These are phyloP conservation scores for Cladorrhinum sp. DNA, from an alignment of 2,329 filamentous ascomycete species.

Conservation along the genomic window DNA sequence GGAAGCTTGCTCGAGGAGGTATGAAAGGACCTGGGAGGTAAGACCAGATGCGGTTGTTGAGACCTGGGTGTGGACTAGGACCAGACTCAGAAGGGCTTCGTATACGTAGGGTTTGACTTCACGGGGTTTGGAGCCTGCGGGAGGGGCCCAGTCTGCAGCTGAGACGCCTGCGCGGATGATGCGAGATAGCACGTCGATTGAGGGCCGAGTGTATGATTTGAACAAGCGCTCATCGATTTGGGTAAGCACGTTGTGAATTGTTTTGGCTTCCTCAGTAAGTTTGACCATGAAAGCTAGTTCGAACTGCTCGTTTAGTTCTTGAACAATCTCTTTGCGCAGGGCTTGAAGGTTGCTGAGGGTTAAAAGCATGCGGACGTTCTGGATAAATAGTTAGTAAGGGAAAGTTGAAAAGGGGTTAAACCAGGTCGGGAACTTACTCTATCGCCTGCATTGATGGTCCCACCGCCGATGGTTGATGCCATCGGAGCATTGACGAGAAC, in stretches of 20 bases:
- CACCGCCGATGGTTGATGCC: slow-evolving; percentile 39
- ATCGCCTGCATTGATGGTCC: slow-evolving; percentile 53
- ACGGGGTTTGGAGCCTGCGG: slow-evolving; percentile 55
- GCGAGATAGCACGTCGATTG: slow-evolving; percentile 62
- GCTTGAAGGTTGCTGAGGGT: slow-evolving; percentile 89
- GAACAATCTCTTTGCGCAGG: slow-evolving; percentile 77
- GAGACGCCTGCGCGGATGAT: slow-evolving; percentile 72
- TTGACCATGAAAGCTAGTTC: slow-evolving; percentile 93
- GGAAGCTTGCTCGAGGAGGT: slow-evolving; percentile 80
- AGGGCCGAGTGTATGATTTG: slow-evolving; percentile 82
- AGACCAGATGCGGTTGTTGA: slow-evolving; percentile 74
- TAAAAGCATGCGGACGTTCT: slow-evolving; percentile 90
- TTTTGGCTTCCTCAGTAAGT: slow-evolving; percentile 88
- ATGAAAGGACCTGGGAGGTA: slow-evolving; percentile 76
- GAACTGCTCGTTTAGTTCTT: slow-evolving; percentile 85
- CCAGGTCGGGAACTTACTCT: slow-evolving; percentile 42
- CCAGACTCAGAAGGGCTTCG: slow-evolving; percentile 76
- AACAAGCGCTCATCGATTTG: slow-evolving; percentile 92
- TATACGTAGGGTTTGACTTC: slow-evolving; percentile 88
- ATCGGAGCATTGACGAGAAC: slow-evolving; percentile 31
- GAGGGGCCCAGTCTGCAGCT: slow-evolving; percentile 67
- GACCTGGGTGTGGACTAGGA: slow-evolving; percentile 88
- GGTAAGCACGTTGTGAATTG: slow-evolving; percentile 81
- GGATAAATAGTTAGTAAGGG: slow-evolving; percentile 28
- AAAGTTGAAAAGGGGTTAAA: neutral